These are phyloP conservation scores for Fusarium dlaminii DNA, from an alignment of 2,329 filamentous ascomycete species.

Conservation along the genomic window DNA sequence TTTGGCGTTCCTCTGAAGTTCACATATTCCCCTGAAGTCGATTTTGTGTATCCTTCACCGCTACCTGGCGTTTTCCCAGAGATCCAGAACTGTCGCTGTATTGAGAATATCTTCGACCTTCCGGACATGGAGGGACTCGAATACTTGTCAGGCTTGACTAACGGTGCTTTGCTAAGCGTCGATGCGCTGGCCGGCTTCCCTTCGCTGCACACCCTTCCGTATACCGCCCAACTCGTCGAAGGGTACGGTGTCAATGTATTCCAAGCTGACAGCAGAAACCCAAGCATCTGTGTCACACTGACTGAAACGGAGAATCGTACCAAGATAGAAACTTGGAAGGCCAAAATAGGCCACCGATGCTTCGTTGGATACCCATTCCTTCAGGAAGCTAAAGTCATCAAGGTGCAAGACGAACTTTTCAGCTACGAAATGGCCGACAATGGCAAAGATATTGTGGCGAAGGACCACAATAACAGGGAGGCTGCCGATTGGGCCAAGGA, in stretches of 20 bases:
- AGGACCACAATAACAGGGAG: slow-evolving; percentile 77
- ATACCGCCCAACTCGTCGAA: slow-evolving; percentile 74
- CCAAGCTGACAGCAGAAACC: slow-evolving; percentile 93
- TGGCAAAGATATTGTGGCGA: slow-evolving; percentile 70
- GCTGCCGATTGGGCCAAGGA: slow-evolving; percentile 88
- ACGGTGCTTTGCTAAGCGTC: slow-evolving; percentile 82
- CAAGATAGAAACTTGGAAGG: slow-evolving; percentile 76
- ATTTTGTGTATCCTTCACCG: slow-evolving; percentile 88
- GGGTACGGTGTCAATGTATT: slow-evolving; percentile 94
- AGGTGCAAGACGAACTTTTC: slow-evolving; percentile 93
- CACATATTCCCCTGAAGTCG: slow-evolving; percentile 79
- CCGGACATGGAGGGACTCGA: slow-evolving; percentile 91
- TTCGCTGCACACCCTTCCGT: slow-evolving; percentile 84
- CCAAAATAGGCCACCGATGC: slow-evolving; percentile 84
- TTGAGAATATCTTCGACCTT: slow-evolving; percentile 96
- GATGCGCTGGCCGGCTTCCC: slow-evolving; percentile 94
- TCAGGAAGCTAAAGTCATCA: slow-evolving; percentile 89
- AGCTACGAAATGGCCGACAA: slow-evolving; percentile 79
- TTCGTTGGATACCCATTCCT: slow-evolving; percentile 96
- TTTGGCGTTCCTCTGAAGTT: slow-evolving; percentile 96
- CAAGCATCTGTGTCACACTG: slow-evolving; percentile 93
- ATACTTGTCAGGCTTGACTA: slow-evolving; percentile 82
- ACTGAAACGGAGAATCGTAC: slow-evolving; percentile 77
- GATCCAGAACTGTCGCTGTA: slow-evolving; percentile 84
- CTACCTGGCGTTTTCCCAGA: slow-evolving; percentile 91